A percentile compares a stretch with the other conserved stretches of the same genome.
These are phyloP conservation scores for Pyrenophora teres DNA, from an alignment of 2,329 filamentous ascomycete genomes.

Conservation along the genomic window DNA sequence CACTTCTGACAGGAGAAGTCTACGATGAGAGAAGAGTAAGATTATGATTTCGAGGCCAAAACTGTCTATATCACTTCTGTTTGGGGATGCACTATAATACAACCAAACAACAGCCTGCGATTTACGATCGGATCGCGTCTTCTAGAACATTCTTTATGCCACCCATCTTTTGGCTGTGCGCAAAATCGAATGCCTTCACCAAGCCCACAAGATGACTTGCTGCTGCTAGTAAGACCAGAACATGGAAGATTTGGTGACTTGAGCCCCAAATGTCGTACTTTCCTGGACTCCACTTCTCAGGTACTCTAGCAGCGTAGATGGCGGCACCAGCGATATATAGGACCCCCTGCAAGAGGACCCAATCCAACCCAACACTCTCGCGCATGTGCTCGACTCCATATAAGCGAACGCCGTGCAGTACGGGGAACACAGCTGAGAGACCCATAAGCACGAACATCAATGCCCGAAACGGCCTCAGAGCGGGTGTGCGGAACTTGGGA, in stretches of 20 bases:
- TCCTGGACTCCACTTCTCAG: constrained; percentile 78
- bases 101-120: not conserved
- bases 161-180: constrained; percentile 60
- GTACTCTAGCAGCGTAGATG: constrained; percentile 84
- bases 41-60: too few relatives aligned
- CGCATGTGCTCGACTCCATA: constrained; percentile 71
- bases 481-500: constrained; percentile 81
- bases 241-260: constrained; percentile 95
- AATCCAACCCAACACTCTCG: constrained; percentile 76
- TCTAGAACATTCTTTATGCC: constrained; percentile 8
- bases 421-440: constrained; percentile 78
- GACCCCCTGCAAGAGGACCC: constrained; percentile 77
- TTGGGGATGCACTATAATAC: not conserved
- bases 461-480: constrained; percentile 82
- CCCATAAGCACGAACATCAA: constrained; percentile 90
- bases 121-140: not conserved
- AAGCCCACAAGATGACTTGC: constrained; percentile 80
- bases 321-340: constrained; percentile 86
- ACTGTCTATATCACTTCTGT: too few relatives aligned
- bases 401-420: constrained; percentile 73
- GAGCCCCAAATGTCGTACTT: constrained; percentile 88
- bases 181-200: constrained; percentile 82
- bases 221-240: constrained; percentile 83
- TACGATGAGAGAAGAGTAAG: too few relatives aligned
- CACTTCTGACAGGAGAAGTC: too few relatives aligned